Percentiles rank a stretch among this genome's conserved stretches.
phyloP scores from a whole-genome alignment of 2,329 filamentous ascomycete genomes.

The Colletotrichum viniferum region DNA sequence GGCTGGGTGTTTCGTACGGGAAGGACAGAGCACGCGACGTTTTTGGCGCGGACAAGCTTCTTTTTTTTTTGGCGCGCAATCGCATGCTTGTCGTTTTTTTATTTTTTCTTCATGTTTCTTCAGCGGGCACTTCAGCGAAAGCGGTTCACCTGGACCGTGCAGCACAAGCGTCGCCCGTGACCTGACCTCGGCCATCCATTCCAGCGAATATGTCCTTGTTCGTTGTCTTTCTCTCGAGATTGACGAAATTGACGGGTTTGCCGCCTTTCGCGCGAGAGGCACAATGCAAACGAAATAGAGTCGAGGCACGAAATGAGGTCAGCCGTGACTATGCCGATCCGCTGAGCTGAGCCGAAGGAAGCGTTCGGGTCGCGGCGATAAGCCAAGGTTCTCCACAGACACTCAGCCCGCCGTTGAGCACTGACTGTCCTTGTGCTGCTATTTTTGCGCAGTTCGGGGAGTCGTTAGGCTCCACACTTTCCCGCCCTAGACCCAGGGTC shows the following conservation, averaged over 20 bases:
- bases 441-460: background rate
- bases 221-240: background rate
- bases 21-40: background rate
- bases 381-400: background rate
- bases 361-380: background rate
- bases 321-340: background rate
- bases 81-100: background rate
- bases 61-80: background rate
- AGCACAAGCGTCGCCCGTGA: background rate
- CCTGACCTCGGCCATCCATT: background rate
- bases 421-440: background rate
- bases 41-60: background rate
- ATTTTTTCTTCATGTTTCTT: background rate
- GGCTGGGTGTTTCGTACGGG: background rate
- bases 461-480: background rate
- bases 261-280: background rate
- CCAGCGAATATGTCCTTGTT: background rate
- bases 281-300: accelerated
- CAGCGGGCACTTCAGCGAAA: background rate
- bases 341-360: background rate
- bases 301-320: background rate
- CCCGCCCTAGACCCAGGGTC: background rate
- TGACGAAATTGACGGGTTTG: background rate
- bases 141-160: background rate
- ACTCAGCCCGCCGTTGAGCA: background rate